A percentile compares a stretch with the other conserved stretches of the same genome.
phyloP scores from a whole-genome alignment of 257 asterid genomes.

The Jasminum sambac region DNA sequence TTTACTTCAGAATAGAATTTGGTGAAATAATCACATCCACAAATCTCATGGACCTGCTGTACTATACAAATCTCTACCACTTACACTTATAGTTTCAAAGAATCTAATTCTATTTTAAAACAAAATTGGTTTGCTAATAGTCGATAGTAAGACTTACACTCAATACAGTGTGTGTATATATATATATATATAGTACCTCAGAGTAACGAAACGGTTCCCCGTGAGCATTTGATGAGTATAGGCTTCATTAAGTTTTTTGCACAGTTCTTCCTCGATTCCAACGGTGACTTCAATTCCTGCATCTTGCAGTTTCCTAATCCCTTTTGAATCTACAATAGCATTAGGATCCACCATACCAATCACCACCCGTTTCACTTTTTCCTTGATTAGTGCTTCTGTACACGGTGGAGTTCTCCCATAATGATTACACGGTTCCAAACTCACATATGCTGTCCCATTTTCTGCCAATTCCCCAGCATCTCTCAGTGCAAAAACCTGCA shows the following conservation, averaged over 20 bases:
- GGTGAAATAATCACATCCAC: too few relatives aligned
- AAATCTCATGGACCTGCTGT: too few relatives aligned
- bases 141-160: too few relatives aligned
- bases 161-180: too few relatives aligned
- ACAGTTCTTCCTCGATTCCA: conserved; percentile 81
- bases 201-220: conserved; percentile 69
- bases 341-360: conserved; percentile 97
- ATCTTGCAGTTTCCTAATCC: conserved; percentile 64
- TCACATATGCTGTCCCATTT: conserved; percentile 83
- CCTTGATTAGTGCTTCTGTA: conserved; percentile 83
- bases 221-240: conserved; percentile 78
- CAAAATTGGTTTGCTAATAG: too few relatives aligned
- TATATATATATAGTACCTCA: conserved; percentile 57
- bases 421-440: conserved; percentile 95
- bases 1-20: too few relatives aligned
- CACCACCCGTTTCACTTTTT: conserved; percentile 75
- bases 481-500: conserved; percentile 85
- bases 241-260: conserved; percentile 80
- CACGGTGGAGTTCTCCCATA: conserved; percentile 98
- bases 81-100: not conserved
- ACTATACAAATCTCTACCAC: too few relatives aligned
- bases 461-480: conserved; percentile 86
- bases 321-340: conserved; percentile 82
- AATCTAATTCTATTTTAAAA: not conserved
- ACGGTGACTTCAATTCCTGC: conserved; percentile 76